These are phyloP conservation scores for Aspergillus biplanus DNA, from an alignment of 495 filamentous ascomycete species.

Conservation along the genomic window DNA sequence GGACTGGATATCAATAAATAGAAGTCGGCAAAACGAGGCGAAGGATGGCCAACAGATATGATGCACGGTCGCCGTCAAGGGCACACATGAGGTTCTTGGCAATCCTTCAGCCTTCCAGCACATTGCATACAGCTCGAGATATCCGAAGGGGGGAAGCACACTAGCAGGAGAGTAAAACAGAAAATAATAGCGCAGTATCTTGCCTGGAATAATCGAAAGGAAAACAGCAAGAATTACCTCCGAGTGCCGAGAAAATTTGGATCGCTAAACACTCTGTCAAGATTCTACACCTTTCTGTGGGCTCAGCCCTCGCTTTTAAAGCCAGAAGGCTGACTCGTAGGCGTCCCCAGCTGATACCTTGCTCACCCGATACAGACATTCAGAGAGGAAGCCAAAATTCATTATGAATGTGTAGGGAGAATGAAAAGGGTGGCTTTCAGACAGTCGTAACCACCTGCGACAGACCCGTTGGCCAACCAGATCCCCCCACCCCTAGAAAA, in stretches of 20 bases:
- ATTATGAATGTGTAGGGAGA: no score
- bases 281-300: not conserved
- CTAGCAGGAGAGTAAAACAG: not conserved
- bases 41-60: not conserved
- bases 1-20: not conserved
- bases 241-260: not conserved
- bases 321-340: not conserved
- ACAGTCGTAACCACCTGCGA: not conserved
- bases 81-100: slow-evolving; percentile 8
- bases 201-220: not conserved
- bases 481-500: not conserved
- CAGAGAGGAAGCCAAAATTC: no score
- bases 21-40: not conserved
- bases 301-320: slow-evolving; percentile 5
- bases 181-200: not conserved
- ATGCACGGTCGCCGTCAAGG: not conserved
- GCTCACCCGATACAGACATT: not conserved
- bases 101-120: slow-evolving; percentile 7
- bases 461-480: not conserved
- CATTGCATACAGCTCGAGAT: not conserved
- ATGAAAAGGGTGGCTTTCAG: not conserved
- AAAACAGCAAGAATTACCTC: not conserved
- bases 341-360: not conserved
- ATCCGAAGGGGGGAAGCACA: not conserved
- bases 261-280: not conserved